Percentiles rank a stretch among this genome's conserved stretches.
These are phyloP conservation scores for Echinochloa phyllopogon DNA, from an alignment of 176 grass and related monocot species.

Conservation along the genomic window DNA sequence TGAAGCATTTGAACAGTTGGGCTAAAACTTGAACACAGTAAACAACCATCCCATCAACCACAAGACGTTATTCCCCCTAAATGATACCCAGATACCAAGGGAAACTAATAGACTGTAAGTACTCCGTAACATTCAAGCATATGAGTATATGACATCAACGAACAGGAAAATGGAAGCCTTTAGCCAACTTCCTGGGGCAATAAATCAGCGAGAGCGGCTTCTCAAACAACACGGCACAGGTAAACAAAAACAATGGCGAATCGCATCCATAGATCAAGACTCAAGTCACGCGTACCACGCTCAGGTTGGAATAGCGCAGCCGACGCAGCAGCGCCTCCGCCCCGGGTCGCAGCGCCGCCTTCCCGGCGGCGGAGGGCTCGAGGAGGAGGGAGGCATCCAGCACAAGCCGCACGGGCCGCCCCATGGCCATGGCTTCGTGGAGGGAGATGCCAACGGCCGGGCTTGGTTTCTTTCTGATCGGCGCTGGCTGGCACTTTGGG, in stretches of 20 bases:
- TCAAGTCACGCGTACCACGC: constrained; percentile 40
- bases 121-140: neutral
- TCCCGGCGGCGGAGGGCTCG: neutral
- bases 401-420: constrained; percentile 41
- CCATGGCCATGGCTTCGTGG: constrained; percentile 24
- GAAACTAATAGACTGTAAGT: neutral
- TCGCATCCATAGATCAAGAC: neutral
- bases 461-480: constrained; percentile 13
- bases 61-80: neutral
- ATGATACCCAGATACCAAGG: neutral
- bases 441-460: constrained; percentile 14
- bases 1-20: neutral
- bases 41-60: constrained; percentile 3
- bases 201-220: neutral
- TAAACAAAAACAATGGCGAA: neutral
- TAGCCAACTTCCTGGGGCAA: neutral
- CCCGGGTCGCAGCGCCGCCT: constrained; percentile 36
- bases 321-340: constrained; percentile 48
- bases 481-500: constrained; percentile 3
- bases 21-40: neutral
- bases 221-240: neutral
- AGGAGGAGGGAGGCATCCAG: constrained; percentile 59
- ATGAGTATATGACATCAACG: neutral
- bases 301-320: constrained; percentile 55
- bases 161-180: neutral